Conservation (phyloP, 352 stramenopile genomes). For the Detonula confervacea region DNA sequence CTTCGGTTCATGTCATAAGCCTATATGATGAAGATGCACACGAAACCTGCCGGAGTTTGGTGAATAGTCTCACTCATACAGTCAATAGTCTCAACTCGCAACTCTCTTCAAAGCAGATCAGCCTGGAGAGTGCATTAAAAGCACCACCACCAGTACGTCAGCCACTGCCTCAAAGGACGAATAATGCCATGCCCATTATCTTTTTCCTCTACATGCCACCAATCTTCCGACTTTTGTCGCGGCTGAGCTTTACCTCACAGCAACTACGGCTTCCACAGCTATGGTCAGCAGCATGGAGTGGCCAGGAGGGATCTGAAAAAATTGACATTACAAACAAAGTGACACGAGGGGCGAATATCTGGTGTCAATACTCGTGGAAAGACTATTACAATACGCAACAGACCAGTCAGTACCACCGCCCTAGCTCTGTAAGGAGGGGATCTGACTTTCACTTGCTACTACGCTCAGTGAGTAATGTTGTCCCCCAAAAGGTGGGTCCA, state of each 20-base stretch:
- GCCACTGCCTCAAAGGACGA: conserved; percentile 42
- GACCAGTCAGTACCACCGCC: conserved; percentile 28
- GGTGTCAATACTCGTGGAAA: conserved; percentile 36
- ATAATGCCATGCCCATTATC: conserved; percentile 52
- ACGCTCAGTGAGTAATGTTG: conserved; percentile 13
- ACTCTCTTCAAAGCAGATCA: conserved; percentile 17
- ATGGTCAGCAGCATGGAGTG: conserved; percentile 25
- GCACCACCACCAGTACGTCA: conserved; percentile 54
- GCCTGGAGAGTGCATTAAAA: conserved; percentile 30
- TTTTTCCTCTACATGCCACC: conserved; percentile 59
- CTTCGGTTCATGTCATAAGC: neutral
- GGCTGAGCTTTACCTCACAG: conserved; percentile 54
- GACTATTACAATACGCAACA: conserved; percentile 60
- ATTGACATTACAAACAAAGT: conserved; percentile 33
- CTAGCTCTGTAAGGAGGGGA: conserved; percentile 13
- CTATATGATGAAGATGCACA: conserved; percentile 9
- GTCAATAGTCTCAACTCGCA: conserved; percentile 23
- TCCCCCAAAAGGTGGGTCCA: conserved; percentile 26
- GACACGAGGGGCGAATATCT: neutral
- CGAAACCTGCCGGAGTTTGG: neutral
- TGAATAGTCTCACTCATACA: conserved; percentile 8
- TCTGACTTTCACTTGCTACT: conserved; percentile 32
- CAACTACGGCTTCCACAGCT: conserved; percentile 39
- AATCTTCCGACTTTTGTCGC: conserved; percentile 43
- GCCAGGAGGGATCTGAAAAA: conserved; percentile 21